Evolutionary conservation across 2,329 filamentous ascomycete species (phyloP).

Genomic region (Pseudogymnoascus sp.): DNA sequence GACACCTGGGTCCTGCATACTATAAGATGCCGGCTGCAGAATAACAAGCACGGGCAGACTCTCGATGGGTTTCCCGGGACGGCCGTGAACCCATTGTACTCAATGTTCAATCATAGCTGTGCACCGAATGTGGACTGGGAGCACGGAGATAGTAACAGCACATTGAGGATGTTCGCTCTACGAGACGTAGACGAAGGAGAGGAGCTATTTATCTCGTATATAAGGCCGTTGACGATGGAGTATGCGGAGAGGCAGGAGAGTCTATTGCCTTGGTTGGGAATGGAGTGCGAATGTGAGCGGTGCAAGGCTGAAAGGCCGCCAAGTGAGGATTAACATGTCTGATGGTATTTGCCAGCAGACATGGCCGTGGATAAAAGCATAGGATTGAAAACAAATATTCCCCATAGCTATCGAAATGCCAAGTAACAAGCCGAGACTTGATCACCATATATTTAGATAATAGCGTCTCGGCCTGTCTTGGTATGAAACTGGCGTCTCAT

Average conservation of each 20-base stretch:
- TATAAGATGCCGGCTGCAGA: slow-evolving; percentile 27
- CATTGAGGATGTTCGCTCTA: slow-evolving; percentile 22
- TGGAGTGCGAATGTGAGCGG: slow-evolving; percentile 8
- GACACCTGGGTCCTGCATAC: slow-evolving; percentile 28
- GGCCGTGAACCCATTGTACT: slow-evolving; percentile 24
- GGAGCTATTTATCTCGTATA: slow-evolving; percentile 23
- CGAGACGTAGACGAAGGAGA: slow-evolving; percentile 20
- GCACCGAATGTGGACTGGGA: slow-evolving; percentile 27
- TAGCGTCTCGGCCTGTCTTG: not conserved
- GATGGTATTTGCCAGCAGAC: not conserved
- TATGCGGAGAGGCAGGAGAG: slow-evolving; percentile 10
- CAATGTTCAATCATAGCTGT: slow-evolving; percentile 31
- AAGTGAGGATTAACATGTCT: not conserved
- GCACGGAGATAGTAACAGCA: slow-evolving; percentile 20
- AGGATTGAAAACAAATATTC: not conserved
- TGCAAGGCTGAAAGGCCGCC: not conserved
- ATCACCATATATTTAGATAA: not conserved
- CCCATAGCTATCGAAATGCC: not conserved
- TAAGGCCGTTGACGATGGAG: slow-evolving; percentile 13
- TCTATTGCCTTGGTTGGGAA: slow-evolving; percentile 15
- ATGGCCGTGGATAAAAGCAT: not conserved
- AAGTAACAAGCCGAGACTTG: slow-evolving; percentile 1
- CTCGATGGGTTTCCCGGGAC: slow-evolving; percentile 24
- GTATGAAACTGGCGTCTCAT: not conserved
- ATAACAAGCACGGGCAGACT: slow-evolving; percentile 28